Evolutionary conservation across 108 stramenopile species (phyloP).

Genomic region (Cyclostephanos tholiformis): DNA sequence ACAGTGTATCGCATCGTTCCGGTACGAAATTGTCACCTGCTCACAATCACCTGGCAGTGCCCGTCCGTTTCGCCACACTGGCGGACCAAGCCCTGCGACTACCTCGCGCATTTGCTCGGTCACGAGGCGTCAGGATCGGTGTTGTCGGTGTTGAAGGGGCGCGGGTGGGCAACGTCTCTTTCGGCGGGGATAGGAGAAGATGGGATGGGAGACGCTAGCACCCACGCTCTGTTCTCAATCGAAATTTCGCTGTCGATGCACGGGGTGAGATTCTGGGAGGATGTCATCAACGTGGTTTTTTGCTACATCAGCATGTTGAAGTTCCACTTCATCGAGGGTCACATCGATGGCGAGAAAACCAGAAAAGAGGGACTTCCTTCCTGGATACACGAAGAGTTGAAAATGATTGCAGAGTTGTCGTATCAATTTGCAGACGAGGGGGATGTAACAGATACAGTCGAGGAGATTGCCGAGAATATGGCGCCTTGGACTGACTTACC

Average conservation of each 20-base stretch:
- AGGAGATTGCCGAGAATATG: conserved; percentile 73
- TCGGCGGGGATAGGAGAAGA: conserved; percentile 79
- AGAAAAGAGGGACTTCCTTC: conserved; percentile 55
- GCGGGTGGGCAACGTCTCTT: conserved; percentile 71
- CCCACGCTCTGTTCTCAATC: conserved; percentile 76
- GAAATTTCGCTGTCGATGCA: conserved; percentile 65
- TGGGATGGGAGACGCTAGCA: conserved; percentile 71
- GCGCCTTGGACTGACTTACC: conserved; percentile 68
- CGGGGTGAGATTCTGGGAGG: conserved; percentile 71
- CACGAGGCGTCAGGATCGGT: conserved; percentile 85
- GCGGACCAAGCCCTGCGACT: conserved; percentile 77
- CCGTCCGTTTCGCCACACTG: conserved; percentile 64
- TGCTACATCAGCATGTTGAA: conserved; percentile 82
- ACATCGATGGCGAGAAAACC: conserved; percentile 22
- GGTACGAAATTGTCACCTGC: conserved; percentile 66
- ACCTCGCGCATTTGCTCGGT: conserved; percentile 81
- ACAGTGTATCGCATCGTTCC: conserved; percentile 77
- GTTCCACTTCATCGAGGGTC: conserved; percentile 47
- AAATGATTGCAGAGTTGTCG: conserved; percentile 67
- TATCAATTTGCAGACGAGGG: conserved; percentile 75
- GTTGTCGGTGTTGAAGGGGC: conserved; percentile 61
- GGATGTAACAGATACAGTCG: conserved; percentile 77
- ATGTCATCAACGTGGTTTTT: conserved; percentile 65
- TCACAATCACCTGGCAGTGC: conserved; percentile 80
- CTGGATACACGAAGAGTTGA: conserved; percentile 84